These are phyloP conservation scores for Isatis lusitanica DNA, from an alignment of 441 rosid species.

Conservation along the genomic window DNA sequence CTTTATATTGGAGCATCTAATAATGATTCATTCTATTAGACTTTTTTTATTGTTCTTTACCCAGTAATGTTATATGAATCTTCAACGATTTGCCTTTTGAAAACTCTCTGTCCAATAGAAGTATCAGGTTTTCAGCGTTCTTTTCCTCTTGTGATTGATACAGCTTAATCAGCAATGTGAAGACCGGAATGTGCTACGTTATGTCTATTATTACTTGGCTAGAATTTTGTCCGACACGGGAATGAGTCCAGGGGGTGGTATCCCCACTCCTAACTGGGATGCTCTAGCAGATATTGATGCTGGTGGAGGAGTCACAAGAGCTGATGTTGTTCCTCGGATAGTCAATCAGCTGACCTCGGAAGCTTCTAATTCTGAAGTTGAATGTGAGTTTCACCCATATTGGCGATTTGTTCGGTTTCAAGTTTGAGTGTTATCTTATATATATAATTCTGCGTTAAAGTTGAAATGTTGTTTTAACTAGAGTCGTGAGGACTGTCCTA, in stretches of 20 bases:
- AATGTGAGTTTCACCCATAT: conserved; percentile 53
- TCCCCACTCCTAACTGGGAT: conserved; percentile 99
- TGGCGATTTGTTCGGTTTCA: conserved; percentile 8
- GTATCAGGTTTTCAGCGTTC: not conserved
- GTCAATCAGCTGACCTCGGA: conserved; percentile 76
- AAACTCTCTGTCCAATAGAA: conserved; percentile 17
- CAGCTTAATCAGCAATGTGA: conserved; percentile 99
- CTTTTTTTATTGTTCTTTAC: not conserved
- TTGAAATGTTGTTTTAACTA: conserved; percentile 1
- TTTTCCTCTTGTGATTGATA: conserved; percentile 27
- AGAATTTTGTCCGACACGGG: conserved; percentile 94
- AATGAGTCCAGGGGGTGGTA: conserved; percentile 94
- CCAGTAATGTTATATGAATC: not conserved
- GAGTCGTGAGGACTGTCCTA: not conserved
- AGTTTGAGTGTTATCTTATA: conserved; percentile 1
- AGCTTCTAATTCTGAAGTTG: conserved; percentile 71
- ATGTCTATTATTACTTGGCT: conserved; percentile 97
- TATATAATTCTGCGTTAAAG: not conserved
- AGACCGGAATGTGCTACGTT: conserved; percentile 88
- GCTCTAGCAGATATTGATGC: conserved; percentile 98
- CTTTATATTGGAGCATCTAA: conserved; percentile 6
- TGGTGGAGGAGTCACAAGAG: conserved; percentile 97
- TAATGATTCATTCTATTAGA: not conserved
- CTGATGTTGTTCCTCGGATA: conserved; percentile 94
- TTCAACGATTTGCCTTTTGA: not conserved